Evolutionary conservation across 352 stramenopile species (phyloP).

Genomic region (Pythium sp.): DNA sequence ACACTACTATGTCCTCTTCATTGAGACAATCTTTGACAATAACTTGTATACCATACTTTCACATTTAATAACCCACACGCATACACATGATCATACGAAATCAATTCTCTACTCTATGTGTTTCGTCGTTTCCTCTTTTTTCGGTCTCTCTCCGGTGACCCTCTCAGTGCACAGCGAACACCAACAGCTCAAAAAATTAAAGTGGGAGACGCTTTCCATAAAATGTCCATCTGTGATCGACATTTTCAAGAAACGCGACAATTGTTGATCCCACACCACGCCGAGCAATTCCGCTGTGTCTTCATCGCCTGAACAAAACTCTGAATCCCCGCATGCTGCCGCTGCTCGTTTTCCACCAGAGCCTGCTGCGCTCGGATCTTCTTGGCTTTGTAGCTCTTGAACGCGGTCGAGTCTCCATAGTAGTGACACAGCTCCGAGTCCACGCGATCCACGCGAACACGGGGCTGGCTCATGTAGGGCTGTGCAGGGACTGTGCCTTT

Average conservation of each 20-base stretch:
- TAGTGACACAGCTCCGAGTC: constrained; percentile 73
- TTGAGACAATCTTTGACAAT: background rate
- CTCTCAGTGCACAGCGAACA: background rate
- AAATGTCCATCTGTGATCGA: background rate
- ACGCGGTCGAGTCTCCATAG: constrained; percentile 67
- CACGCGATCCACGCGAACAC: constrained; percentile 49
- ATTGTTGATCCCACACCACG: constrained; percentile 17
- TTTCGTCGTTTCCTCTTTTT: background rate
- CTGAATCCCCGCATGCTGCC: constrained; percentile 17
- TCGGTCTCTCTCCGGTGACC: background rate
- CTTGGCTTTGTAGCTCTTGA: constrained; percentile 59
- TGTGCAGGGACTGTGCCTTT: constrained; percentile 70
- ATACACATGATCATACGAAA: background rate
- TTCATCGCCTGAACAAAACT: constrained; percentile 16
- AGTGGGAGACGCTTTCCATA: background rate
- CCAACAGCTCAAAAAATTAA: background rate
- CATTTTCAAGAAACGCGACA: constrained; percentile 11
- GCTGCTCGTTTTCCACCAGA: constrained; percentile 13
- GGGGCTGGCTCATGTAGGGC: constrained; percentile 65
- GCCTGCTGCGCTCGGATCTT: constrained; percentile 35
- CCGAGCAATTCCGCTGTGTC: constrained; percentile 20
- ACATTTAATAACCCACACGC: background rate
- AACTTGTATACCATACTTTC: constrained; percentile 11
- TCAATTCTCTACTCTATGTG: constrained; percentile 12
- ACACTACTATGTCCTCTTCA: constrained; percentile 1